A percentile compares a stretch with the other conserved stretches of the same genome.
Conservation (phyloP, 306 rosid species). For the Medicago arabica region DNA sequence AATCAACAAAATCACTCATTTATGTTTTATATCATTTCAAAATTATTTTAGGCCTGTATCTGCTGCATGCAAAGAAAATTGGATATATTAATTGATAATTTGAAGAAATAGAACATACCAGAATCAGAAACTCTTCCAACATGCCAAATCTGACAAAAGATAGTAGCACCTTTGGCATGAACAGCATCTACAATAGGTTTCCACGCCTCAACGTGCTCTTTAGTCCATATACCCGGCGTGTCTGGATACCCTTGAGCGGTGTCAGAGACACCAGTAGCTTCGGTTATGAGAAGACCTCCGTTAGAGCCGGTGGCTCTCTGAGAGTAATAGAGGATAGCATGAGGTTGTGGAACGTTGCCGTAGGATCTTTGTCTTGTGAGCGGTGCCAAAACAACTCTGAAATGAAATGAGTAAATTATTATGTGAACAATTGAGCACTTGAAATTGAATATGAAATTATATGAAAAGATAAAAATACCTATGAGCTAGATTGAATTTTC, state of each 20-base stretch:
- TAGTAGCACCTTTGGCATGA: slow-evolving; percentile 57
- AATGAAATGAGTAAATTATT: background rate
- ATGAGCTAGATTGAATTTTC: slow-evolving; percentile 21
- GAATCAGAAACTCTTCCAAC: slow-evolving; percentile 50
- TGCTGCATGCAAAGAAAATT: too few relatives aligned
- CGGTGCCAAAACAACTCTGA: slow-evolving; percentile 66
- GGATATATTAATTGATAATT: background rate
- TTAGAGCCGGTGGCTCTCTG: slow-evolving; percentile 53
- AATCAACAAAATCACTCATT: too few relatives aligned
- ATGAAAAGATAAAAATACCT: background rate
- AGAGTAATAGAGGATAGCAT: slow-evolving; percentile 51
- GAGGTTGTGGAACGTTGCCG: slow-evolving; percentile 66
- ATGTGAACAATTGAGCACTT: too few relatives aligned
- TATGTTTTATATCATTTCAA: too few relatives aligned
- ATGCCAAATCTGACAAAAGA: slow-evolving; percentile 71
- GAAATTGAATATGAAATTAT: background rate
- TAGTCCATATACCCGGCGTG: slow-evolving; percentile 58
- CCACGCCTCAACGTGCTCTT: slow-evolving; percentile 63
- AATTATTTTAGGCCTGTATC: too few relatives aligned
- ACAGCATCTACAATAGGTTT: slow-evolving; percentile 57
- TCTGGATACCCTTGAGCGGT: slow-evolving; percentile 45
- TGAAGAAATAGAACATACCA: slow-evolving; percentile 19
- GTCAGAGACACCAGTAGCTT: slow-evolving; percentile 41
- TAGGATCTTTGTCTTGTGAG: slow-evolving; percentile 45
- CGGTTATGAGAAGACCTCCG: slow-evolving; percentile 43